Conservation (phyloP, 305 asterid species). For the Rubia balearica region DNA sequence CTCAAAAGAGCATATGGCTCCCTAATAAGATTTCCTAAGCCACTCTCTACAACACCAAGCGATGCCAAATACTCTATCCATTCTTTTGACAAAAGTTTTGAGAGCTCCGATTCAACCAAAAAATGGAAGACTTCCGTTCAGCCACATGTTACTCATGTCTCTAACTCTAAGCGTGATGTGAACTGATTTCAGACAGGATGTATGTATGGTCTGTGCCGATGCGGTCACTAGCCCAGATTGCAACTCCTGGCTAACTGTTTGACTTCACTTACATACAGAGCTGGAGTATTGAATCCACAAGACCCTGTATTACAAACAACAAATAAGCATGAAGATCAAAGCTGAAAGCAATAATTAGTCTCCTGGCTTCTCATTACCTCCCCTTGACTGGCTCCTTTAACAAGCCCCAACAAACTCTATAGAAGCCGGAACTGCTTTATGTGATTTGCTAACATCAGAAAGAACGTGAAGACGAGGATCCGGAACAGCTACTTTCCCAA, state of each 20-base stretch:
- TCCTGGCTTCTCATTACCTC: conserved; percentile 47
- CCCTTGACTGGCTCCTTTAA: conserved; percentile 98
- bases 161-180: too few species aligned
- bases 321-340: conserved; percentile 1
- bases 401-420: conserved; percentile 97
- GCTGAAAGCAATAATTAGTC: not conserved
- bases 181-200: not conserved
- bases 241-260: conserved; percentile 69
- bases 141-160: not conserved
- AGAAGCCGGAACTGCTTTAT: conserved; percentile 78
- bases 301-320: not conserved
- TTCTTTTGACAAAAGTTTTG: conserved; percentile 88
- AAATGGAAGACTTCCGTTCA: conserved; percentile 17
- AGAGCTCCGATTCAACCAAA: conserved; percentile 94
- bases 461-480: conserved; percentile 81
- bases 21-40: conserved; percentile 88
- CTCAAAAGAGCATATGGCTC: conserved; percentile 84
- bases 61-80: conserved; percentile 78
- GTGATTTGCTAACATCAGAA: conserved; percentile 79
- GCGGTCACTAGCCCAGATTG: conserved; percentile 80
- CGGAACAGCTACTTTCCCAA: conserved; percentile 91
- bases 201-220: conserved; percentile 81
- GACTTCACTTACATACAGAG: conserved; percentile 76
- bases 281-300: not conserved
- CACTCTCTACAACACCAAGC: conserved; percentile 85